phyloP scores from a whole-genome alignment of 768 basidiomycete species.

The Phylloporus scabripes region DNA sequence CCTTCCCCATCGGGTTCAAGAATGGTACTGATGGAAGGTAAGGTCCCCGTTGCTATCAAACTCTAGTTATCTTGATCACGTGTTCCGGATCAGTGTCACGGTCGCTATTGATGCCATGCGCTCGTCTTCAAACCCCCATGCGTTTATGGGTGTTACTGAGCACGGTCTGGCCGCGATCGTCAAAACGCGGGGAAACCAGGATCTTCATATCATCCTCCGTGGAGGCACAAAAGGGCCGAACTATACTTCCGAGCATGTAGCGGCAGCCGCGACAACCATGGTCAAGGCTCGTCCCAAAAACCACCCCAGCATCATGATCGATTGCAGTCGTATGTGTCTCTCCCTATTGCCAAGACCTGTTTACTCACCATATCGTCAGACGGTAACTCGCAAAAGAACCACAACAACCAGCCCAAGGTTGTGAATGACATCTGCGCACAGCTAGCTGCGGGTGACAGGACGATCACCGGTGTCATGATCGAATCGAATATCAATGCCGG shows the following conservation, averaged over 20 bases:
- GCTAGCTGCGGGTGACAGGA: constrained; percentile 57
- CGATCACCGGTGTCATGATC: constrained; percentile 95
- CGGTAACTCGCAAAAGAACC: constrained; percentile 95
- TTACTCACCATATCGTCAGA: constrained; percentile 39
- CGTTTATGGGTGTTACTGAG: constrained; percentile 91
- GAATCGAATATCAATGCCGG: constrained; percentile 93
- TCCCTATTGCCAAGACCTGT: not conserved
- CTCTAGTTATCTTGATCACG: not conserved
- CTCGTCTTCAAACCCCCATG: constrained; percentile 85
- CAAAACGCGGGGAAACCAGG: constrained; percentile 76
- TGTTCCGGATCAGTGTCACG: constrained; percentile 43
- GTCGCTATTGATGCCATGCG: constrained; percentile 98
- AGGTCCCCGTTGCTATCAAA: constrained; percentile 1
- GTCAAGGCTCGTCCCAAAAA: constrained; percentile 51
- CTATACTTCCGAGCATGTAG: constrained; percentile 68
- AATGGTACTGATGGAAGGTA: constrained; percentile 95
- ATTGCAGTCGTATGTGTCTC: constrained; percentile 64
- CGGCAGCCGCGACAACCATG: constrained; percentile 55
- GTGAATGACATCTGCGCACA: constrained; percentile 68
- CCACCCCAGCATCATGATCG: constrained; percentile 78
- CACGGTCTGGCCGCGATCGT: constrained; percentile 93
- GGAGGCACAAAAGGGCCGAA: constrained; percentile 92
- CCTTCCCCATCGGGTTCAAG: constrained; percentile 99
- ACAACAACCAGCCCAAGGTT: constrained; percentile 86
- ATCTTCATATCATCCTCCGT: constrained; percentile 94